A percentile compares a stretch with the other conserved stretches of the same genome.
Evolutionary conservation across 352 stramenopile species (phyloP).

Genomic region (Phytophthora sojae): DNA sequence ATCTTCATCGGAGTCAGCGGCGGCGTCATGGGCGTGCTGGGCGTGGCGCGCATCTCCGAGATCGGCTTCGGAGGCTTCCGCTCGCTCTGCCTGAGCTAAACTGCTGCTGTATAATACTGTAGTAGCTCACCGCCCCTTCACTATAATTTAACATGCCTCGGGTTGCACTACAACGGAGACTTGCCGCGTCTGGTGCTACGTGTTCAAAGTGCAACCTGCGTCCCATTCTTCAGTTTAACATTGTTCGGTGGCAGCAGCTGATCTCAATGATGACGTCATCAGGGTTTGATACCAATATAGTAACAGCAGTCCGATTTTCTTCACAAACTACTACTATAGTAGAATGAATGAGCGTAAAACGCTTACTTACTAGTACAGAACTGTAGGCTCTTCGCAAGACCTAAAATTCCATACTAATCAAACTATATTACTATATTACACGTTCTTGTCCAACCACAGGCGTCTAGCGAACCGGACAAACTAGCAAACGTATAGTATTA

Average conservation of each 20-base stretch:
- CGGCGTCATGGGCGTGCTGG: constrained; percentile 76
- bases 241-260: constrained; percentile 10
- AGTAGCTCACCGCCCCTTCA: constrained; percentile 14
- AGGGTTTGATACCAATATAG: too few species aligned
- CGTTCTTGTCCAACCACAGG: too few species aligned
- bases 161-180: not conserved
- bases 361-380: too few species aligned
- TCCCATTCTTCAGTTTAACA: constrained; percentile 2
- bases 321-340: too few species aligned
- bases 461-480: too few species aligned
- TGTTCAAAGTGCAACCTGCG: not conserved
- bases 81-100: constrained; percentile 57
- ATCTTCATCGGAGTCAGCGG: constrained; percentile 78
- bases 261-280: constrained; percentile 16
- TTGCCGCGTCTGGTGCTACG: not conserved
- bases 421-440: too few species aligned
- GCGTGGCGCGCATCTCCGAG: constrained; percentile 56
- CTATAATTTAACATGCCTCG: constrained; percentile 31
- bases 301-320: too few species aligned
- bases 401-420: too few species aligned
- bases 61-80: constrained; percentile 82
- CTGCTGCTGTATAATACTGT: constrained; percentile 11
- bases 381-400: too few species aligned
- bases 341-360: too few species aligned
- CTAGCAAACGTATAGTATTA: too few species aligned